Base-by-base conservation (phyloP, 108 stramenopile genomes). In the Heterococcus sp. region DNA sequence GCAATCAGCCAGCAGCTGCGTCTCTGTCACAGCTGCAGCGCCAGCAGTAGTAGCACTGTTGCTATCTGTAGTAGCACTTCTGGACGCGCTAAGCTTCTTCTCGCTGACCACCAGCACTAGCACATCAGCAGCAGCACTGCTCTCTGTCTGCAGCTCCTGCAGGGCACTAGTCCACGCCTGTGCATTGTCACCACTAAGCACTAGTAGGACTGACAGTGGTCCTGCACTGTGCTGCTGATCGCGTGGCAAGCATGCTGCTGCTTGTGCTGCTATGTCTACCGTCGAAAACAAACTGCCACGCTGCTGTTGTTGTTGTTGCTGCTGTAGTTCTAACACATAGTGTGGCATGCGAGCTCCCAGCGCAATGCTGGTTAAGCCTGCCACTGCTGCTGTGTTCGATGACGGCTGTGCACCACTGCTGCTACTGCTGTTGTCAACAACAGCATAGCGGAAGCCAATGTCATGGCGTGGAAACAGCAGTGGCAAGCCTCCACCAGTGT, bases 401-500 rank as follows among this genome's bases (percentile, higher is more conserved):
- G 26, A 0, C 35, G 39, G 29, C 0, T 3, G 8, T n/a, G 67
- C 28, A 32, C 1, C 33, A 14, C 67, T 68, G 1, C 67, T 1
- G 28, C 67, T 68, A 32, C 67, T 32, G 67, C 67, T 32, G 67
- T 32, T 27, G 11, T 37, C 37, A 2, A 30, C 2, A 11, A 32
- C 2, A 32, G 37, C 37, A 37, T 82, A 82, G 30, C 3, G 1
- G 30, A 72, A 82, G 27, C 81, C 81, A 34, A 82, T 37, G 38
- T 82, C 81, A 28, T 82, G 81, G 11, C 65, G 72, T 0, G 81
- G 81, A 66, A 82, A 82, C 0, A 72, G 81, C 31, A 82, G 81
- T 28, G 81, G 81, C 21, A 82, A 39, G 1, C 81, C 73, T 3
- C 71, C 81, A 1, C 81, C 81, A 11, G 75, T 67, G 1, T 30